Evolutionary conservation across 768 basidiomycete genomes (phyloP).

Genomic region (Amanita pseudoporphyria): DNA sequence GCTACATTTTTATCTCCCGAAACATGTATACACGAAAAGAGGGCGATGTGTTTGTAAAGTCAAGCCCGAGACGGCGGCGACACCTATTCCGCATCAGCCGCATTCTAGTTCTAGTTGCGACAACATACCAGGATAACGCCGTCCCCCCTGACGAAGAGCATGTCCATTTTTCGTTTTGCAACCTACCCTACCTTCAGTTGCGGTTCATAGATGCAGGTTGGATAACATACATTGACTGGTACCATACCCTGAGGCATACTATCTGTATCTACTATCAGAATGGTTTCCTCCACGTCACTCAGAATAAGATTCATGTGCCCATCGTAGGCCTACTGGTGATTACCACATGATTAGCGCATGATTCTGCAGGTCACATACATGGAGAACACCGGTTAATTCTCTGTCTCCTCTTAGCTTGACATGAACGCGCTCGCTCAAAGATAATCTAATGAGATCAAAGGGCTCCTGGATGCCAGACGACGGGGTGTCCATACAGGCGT

Average conservation of each 20-base stretch:
- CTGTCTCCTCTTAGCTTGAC: constrained; percentile 95
- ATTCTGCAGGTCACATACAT: constrained; percentile 45
- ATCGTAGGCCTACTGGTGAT: constrained; percentile 77
- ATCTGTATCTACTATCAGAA: constrained; percentile 93
- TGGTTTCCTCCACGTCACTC: constrained; percentile 95
- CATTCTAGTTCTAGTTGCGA: constrained; percentile 5
- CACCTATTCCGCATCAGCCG: constrained; percentile 36
- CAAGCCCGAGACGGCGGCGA: constrained; percentile 73
- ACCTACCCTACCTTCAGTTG: constrained; percentile 36
- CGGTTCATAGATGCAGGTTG: background rate
- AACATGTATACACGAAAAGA: background rate
- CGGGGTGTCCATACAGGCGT: constrained; percentile 50
- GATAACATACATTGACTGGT: constrained; percentile 50
- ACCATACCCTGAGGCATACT: constrained; percentile 44
- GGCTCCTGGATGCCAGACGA: constrained; percentile 85
- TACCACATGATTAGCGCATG: constrained; percentile 5
- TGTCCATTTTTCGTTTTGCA: constrained; percentile 90
- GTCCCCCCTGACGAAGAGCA: constrained; percentile 97
- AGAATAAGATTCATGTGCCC: constrained; percentile 99
- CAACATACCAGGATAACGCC: constrained; percentile 85
- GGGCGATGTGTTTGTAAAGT: constrained; percentile 27
- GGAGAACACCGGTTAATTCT: constrained; percentile 83
- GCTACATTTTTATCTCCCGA: constrained; percentile 5
- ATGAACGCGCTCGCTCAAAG: constrained; percentile 95
- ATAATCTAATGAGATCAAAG: constrained; percentile 93